These are phyloP conservation scores for Phylloporus sp. DNA, from an alignment of 768 basidiomycete species.

Conservation along the genomic window DNA sequence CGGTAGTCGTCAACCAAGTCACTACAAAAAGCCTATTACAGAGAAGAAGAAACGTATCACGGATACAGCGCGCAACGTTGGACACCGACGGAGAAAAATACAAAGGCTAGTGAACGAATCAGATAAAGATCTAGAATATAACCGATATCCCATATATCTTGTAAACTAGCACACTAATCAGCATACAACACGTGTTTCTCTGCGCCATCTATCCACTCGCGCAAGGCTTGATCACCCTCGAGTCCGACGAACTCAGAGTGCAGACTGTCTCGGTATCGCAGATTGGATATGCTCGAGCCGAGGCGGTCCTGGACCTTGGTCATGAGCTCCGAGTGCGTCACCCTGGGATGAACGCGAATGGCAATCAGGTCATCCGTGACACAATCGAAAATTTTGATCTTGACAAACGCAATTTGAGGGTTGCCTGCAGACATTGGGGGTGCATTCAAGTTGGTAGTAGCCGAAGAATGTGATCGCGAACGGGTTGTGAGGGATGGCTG, in stretches of 20 bases:
- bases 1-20: not conserved
- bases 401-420: slow-evolving; percentile 85
- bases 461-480: slow-evolving; percentile 56
- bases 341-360: slow-evolving; percentile 91
- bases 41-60: not conserved
- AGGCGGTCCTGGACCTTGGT: slow-evolving; percentile 88
- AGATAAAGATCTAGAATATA: slow-evolving; percentile 29
- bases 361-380: slow-evolving; percentile 94
- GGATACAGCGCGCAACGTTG: not conserved
- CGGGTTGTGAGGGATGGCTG: slow-evolving; percentile 52
- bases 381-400: slow-evolving; percentile 97
- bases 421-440: slow-evolving; percentile 76
- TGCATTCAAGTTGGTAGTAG: slow-evolving; percentile 48
- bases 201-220: slow-evolving; percentile 70
- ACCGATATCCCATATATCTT: slow-evolving; percentile 10
- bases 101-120: slow-evolving; percentile 15
- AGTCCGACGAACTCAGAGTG: slow-evolving; percentile 63
- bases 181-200: slow-evolving; percentile 85
- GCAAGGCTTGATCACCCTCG: slow-evolving; percentile 58
- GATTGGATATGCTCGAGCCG: slow-evolving; percentile 62
- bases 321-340: slow-evolving; percentile 82
- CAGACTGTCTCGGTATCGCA: slow-evolving; percentile 75
- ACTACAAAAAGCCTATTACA: slow-evolving; percentile 13
- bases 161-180: slow-evolving; percentile 39
- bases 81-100: slow-evolving; percentile 5